Base-by-base conservation (phyloP, 1,139 yeast genomes). In the Kurtzmaniella quercitrusa region DNA sequence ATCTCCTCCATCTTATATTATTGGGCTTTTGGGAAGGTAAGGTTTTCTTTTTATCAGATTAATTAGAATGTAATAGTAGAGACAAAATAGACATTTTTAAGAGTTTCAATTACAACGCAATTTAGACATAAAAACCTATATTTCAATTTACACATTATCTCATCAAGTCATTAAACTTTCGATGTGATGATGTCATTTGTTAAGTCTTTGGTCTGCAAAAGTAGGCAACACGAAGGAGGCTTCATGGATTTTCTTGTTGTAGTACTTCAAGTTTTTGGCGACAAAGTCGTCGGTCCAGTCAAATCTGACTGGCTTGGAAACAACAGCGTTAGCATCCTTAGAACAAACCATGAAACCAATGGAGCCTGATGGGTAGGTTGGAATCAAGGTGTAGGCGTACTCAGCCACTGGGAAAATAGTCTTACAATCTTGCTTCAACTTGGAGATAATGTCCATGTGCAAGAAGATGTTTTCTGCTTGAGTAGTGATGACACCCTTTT, bases 401-500 rank as follows among this genome's bases (percentile, higher is more conserved):
- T 84, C 91, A 26, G 85, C 96, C 40, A 78, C 82, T 42, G 96
- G 95, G 82, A 89, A 89, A 38, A 88, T 88, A 48, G 78, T 76
- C 53, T 72, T 68, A 66, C 95, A 88, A 50, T 83, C 88, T 51
- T 77, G 66, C 71, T 84, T 82, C 67, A 89, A 78, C 56, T 83
- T 77, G 59, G 82, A 76, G 57, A 89, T 84, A 58, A 87, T 84
- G 48, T 80, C 79, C 76, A 89, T 71, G 67, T 88, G 93, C 53
- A 88, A 73, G 93, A 94, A 89, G 61, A 89, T 82, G 66, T 84
- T 85, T 68, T 89, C 97, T 42, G 89, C 94, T 67, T 88, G 96
- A 45, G 95, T 87, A 49, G 94, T 80, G 60, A 88, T 87, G 46
- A 89, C 93, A 59, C 97, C 97, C 59, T 86, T 80, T 52, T 78